Evolutionary conservation across 1,139 yeast species (phyloP).

Genomic region (Starmera stellimalicola): DNA sequence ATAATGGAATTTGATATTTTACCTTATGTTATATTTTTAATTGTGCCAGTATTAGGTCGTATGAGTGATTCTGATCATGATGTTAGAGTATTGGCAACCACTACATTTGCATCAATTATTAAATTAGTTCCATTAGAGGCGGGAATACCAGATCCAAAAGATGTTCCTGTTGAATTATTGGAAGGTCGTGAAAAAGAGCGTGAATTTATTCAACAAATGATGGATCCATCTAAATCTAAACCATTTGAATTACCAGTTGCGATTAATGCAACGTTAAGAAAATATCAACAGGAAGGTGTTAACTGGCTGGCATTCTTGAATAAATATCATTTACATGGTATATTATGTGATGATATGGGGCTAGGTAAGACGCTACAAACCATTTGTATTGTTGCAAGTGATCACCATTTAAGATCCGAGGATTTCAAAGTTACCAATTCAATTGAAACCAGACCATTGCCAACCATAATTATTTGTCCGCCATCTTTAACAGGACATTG

Average conservation of each 20-base stretch:
- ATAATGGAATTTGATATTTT: constrained; percentile 84
- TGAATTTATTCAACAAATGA: constrained; percentile 93
- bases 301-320: constrained; percentile 96
- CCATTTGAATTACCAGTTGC: constrained; percentile 85
- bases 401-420: constrained; percentile 77
- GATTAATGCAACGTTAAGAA: constrained; percentile 86
- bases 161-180: constrained; percentile 76
- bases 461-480: constrained; percentile 87
- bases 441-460: constrained; percentile 65
- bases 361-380: constrained; percentile 96
- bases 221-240: constrained; percentile 91
- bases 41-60: constrained; percentile 93
- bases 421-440: constrained; percentile 51
- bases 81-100: constrained; percentile 84
- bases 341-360: constrained; percentile 99
- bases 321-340: constrained; percentile 92
- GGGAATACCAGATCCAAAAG: constrained; percentile 94
- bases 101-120: constrained; percentile 93
- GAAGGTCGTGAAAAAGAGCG: constrained; percentile 91
- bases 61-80: constrained; percentile 95
- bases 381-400: constrained; percentile 93
- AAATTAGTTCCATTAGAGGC: constrained; percentile 95
- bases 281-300: constrained; percentile 97
- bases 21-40: constrained; percentile 90
- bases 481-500: constrained; percentile 98